Evolutionary conservation across 169 alveolate genomes (phyloP).

Genomic region (Plasmodium vivax): DNA sequence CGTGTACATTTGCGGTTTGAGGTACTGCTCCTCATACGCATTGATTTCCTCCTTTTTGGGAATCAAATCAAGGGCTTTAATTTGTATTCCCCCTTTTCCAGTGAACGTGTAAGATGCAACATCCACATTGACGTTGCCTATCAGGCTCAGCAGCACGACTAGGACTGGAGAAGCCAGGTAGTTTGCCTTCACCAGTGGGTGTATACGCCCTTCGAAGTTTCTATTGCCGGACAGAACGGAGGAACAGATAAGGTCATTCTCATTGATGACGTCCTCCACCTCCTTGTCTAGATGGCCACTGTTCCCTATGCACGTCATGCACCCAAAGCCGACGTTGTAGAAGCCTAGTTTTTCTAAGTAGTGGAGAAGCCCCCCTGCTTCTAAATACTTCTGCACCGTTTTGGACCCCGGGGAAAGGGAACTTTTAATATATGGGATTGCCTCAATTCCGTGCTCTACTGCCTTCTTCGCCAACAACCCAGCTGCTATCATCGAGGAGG

Average conservation of each 20-base stretch:
- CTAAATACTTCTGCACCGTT: constrained; percentile 82
- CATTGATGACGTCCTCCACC: constrained; percentile 91
- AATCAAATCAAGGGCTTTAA: constrained; percentile 93
- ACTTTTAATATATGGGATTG: constrained; percentile 94
- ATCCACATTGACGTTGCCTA: constrained; percentile 95
- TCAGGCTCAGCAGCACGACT: constrained; percentile 96
- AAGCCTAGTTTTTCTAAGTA: constrained; percentile 94
- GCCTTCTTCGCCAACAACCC: constrained; percentile 96
- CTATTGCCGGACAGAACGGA: constrained; percentile 97
- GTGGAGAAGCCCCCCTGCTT: constrained; percentile 88
- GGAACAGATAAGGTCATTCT: constrained; percentile 92
- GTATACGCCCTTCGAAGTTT: constrained; percentile 97
- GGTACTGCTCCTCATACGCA: constrained; percentile 82
- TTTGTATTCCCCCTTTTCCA: constrained; percentile 88
- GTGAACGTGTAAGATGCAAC: constrained; percentile 93
- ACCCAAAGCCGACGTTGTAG: constrained; percentile 97
- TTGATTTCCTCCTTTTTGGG: constrained; percentile 92
- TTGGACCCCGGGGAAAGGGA: constrained; percentile 96
- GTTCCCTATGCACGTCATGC: constrained; percentile 99
- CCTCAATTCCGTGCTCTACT: constrained; percentile 91
- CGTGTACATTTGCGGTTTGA: constrained; percentile 93
- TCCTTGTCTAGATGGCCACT: constrained; percentile 95
- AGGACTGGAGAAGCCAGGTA: constrained; percentile 98
- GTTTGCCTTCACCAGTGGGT: constrained; percentile 95
- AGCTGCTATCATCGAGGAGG: constrained; percentile 97